A percentile compares a stretch with the other conserved stretches of the same genome.
These are phyloP conservation scores for Vanrija sp. DNA, from an alignment of 1,284 basidiomycete species.

Conservation along the genomic window DNA sequence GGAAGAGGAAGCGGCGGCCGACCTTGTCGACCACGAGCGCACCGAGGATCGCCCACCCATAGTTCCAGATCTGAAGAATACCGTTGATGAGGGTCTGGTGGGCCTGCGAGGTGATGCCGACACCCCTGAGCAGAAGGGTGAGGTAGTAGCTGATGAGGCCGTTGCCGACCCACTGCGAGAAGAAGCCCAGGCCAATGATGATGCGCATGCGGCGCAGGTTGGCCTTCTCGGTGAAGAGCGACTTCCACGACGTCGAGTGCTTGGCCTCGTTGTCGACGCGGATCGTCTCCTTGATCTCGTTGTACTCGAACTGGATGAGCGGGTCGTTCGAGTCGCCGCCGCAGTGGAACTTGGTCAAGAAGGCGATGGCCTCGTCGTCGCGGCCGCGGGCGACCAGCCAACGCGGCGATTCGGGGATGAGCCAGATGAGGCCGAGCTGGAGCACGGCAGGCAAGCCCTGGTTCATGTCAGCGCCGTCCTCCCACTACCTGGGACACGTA, in stretches of 20 bases:
- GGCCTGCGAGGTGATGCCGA: conserved; percentile 61
- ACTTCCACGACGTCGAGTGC: conserved; percentile 50
- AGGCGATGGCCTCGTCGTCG: conserved; percentile 56
- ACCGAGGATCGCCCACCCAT: conserved; percentile 23
- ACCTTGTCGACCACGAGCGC: conserved; percentile 38
- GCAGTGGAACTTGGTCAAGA: conserved; percentile 79
- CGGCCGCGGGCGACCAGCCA: conserved; percentile 12
- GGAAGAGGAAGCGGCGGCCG: conserved; percentile 41
- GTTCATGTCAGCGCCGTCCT: conserved; percentile 19
- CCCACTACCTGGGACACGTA: conserved; percentile 51
- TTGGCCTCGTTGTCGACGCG: conserved; percentile 24
- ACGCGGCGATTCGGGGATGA: conserved; percentile 15
- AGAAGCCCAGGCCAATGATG: conserved; percentile 28
- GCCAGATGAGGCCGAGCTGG: conserved; percentile 1
- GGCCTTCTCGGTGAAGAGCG: conserved; percentile 22
- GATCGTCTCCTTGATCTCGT: conserved; percentile 43
- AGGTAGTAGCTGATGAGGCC: conserved; percentile 55
- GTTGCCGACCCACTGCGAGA: conserved; percentile 28
- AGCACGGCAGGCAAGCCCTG: conserved; percentile 39
- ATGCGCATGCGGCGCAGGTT: conserved; percentile 18
- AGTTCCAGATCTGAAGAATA: neutral
- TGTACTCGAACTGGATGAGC: conserved; percentile 35
- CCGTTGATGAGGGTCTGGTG: conserved; percentile 62
- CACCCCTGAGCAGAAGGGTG: conserved; percentile 62
- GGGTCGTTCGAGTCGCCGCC: conserved; percentile 24